Percentiles rank a stretch among this genome's conserved stretches.
phyloP scores from a whole-genome alignment of 2,329 filamentous ascomycete genomes.

The Byssochlamys sp. region DNA sequence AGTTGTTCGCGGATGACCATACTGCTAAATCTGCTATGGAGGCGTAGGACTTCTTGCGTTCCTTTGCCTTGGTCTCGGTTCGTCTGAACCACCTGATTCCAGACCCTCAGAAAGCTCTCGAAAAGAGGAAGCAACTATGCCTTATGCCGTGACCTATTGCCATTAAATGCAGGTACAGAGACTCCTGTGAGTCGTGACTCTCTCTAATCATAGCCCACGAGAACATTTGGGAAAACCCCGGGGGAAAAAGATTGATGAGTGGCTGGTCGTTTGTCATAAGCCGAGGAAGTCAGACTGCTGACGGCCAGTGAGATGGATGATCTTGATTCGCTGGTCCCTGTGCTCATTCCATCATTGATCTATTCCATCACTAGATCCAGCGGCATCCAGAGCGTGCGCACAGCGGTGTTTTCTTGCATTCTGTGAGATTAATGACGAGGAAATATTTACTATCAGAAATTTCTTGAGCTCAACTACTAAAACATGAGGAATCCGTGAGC shows the following conservation, averaged over 20 bases:
- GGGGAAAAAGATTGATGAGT: background rate
- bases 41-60: background rate
- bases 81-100: background rate
- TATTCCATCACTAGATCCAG: background rate
- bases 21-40: background rate
- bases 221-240: background rate
- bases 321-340: background rate
- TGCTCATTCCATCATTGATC: background rate
- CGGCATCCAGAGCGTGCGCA: background rate
- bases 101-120: background rate
- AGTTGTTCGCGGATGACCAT: background rate
- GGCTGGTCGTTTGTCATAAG: background rate
- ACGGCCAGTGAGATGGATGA: background rate
- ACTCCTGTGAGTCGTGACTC: background rate
- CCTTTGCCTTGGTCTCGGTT: background rate
- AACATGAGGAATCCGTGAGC: background rate
- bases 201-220: background rate
- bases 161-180: background rate
- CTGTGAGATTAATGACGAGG: background rate
- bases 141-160: background rate
- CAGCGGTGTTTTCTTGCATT: background rate
- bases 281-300: background rate
- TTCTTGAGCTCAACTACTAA: background rate
- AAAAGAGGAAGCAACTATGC: background rate
- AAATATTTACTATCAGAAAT: background rate